Base-by-base conservation (phyloP, 306 rosid species). In the Cotoneaster glaucophyllus region DNA sequence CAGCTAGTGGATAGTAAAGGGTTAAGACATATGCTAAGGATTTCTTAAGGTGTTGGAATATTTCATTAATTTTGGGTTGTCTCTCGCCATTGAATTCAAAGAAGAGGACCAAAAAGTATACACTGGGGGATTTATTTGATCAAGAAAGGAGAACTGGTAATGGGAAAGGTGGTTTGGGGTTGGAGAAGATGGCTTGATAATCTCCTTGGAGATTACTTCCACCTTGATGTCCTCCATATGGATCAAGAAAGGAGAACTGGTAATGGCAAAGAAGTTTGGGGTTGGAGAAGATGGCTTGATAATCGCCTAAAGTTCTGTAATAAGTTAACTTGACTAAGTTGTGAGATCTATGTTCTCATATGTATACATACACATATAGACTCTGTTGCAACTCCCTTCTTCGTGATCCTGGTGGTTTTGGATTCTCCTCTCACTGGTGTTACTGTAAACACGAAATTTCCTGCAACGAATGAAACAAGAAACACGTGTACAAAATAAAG, bases 191-290 rank as follows among this genome's bases (percentile, higher is more conserved):
- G 82, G 82, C 28, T 79, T 73, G 69, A 79, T 57, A 15, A 28
- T 54, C 9, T 73, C 74, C 24, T 73, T 73, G 2, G 78, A 79
- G 54, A 72, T 1, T 5, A 73, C 57, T 65, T 79, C 64, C 11
- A 79, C 68, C 4, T 66, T 41, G 10, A 70, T 9, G 57, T 70
- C 57, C 64, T 45, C 53, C 43, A 8, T 37, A 37, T 32, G 37
- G 89, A 56, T 89, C 89, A n/a, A 83, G 86, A 45, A 89, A 82
- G 4, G 87, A 86, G 26, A 85, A 81, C 50, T 83, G 85, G 80
- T 79, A 86, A 57, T 63, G 82, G 22, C 69, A 67, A 72, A 82
- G 86, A 22, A 64, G 5, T 73, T 45, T 14, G 78, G 82, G 29
- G 82, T 79, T 21, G 78, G 71, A 19, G 74, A 72, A 54, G 74